These are phyloP conservation scores for Citrus trifoliata DNA, from an alignment of 345 rosid species.

Conservation along the genomic window DNA sequence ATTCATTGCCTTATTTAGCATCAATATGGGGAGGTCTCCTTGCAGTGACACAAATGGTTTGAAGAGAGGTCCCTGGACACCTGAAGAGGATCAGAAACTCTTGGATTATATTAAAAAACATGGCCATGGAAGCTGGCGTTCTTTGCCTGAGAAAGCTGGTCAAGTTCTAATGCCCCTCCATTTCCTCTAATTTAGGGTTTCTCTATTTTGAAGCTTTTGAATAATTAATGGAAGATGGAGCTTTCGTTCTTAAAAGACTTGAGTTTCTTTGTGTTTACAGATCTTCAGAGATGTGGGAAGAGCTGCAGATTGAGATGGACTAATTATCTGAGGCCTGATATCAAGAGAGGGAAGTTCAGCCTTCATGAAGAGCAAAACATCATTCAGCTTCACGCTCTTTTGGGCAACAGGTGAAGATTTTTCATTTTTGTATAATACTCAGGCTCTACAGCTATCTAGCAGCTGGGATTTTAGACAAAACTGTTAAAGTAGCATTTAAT, in stretches of 20 bases:
- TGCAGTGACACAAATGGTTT: slow-evolving; percentile 29
- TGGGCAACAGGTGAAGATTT: slow-evolving; percentile 43
- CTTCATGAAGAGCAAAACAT: slow-evolving; percentile 37
- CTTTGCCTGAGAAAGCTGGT: slow-evolving; percentile 51
- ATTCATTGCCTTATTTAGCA: background rate
- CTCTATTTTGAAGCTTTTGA: background rate
- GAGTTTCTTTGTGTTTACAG: slow-evolving; percentile 10
- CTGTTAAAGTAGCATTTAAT: background rate
- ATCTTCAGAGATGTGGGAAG: slow-evolving; percentile 49
- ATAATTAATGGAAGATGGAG: too few species aligned
- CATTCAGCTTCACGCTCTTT: slow-evolving; percentile 38
- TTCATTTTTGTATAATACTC: too few species aligned
- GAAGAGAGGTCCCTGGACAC: slow-evolving; percentile 52
- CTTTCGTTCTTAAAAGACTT: background rate
- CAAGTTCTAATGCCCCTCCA: background rate
- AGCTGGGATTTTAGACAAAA: too few species aligned
- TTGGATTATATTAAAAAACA: slow-evolving; percentile 32
- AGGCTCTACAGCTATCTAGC: too few species aligned
- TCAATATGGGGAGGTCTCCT: slow-evolving; percentile 37
- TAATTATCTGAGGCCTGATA: slow-evolving; percentile 49
- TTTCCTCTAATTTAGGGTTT: too few species aligned
- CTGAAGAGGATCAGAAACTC: slow-evolving; percentile 50
- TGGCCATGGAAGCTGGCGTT: slow-evolving; percentile 55
- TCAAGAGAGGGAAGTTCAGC: slow-evolving; percentile 48
- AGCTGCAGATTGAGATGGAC: slow-evolving; percentile 56